Evolutionary conservation across 169 alveolate species (phyloP).

Genomic region (Eimeria sp.): DNA sequence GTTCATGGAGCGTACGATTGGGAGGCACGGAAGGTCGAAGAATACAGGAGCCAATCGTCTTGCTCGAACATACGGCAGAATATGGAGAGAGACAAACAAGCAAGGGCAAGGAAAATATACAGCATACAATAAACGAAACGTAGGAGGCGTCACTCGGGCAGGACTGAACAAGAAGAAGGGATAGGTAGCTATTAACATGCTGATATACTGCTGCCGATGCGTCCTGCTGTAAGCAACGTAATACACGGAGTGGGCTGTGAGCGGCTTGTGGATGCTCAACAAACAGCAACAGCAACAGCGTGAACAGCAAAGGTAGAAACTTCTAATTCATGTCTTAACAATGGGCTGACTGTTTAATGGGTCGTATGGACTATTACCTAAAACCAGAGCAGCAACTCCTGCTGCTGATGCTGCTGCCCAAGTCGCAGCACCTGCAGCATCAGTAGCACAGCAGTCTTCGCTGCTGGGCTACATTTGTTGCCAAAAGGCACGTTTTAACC

Average conservation of each 20-base stretch:
- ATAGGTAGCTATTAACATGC: neutral
- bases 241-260: neutral
- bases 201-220: neutral
- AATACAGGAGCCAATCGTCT: neutral
- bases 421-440: constrained; percentile 23
- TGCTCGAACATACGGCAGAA: too few relatives aligned
- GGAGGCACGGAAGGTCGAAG: neutral
- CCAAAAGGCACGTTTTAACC: neutral
- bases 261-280: neutral
- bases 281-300: constrained; percentile 1
- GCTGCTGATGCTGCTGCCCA: constrained; percentile 52
- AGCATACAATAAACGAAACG: neutral
- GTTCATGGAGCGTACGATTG: neutral
- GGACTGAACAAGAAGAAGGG: neutral
- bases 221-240: neutral
- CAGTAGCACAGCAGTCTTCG: constrained; percentile 15
- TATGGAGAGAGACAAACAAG: too few relatives aligned
- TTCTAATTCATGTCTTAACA: neutral
- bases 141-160: neutral
- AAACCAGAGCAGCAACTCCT: constrained; percentile 35
- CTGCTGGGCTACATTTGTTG: neutral
- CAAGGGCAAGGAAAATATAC: neutral
- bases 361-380: constrained; percentile 35
- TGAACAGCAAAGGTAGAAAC: neutral
- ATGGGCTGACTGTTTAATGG: constrained; percentile 1